Conservation (phyloP, 2,329 filamentous ascomycete species). For the Arthrinium puccinioides region DNA sequence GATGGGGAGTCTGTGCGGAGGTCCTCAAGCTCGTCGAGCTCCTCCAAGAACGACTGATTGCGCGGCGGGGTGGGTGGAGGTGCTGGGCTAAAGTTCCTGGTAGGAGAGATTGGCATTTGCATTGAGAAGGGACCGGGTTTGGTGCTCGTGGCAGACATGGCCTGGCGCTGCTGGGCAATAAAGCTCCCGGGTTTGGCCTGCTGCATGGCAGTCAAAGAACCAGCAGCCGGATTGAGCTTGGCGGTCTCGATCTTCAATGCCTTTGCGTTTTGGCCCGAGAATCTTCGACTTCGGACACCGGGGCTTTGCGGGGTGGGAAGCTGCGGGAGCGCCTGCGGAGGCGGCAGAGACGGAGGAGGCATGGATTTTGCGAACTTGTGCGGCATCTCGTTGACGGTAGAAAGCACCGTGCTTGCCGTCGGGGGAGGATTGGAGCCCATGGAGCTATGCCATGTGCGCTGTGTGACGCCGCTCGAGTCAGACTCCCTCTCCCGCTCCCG, state of each 20-base stretch:
- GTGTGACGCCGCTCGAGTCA: slow-evolving; percentile 72
- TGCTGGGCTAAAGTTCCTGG: slow-evolving; percentile 14
- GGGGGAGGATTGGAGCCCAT: slow-evolving; percentile 65
- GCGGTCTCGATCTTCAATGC: slow-evolving; percentile 84
- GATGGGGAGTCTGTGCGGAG: slow-evolving; percentile 47
- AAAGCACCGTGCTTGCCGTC: slow-evolving; percentile 59
- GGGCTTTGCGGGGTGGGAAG: slow-evolving; percentile 28
- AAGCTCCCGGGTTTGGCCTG: slow-evolving; percentile 25
- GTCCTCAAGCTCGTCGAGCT: slow-evolving; percentile 28
- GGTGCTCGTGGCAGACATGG: slow-evolving; percentile 27
- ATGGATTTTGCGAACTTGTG: slow-evolving; percentile 13
- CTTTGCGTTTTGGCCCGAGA: slow-evolving; percentile 74
- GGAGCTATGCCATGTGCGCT: slow-evolving; percentile 74
- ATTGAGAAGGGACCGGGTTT: slow-evolving; percentile 24
- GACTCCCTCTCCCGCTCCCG: slow-evolving; percentile 64
- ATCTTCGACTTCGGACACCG: slow-evolving; percentile 64
- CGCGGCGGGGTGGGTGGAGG: slow-evolving; percentile 22
- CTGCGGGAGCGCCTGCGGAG: slow-evolving; percentile 38
- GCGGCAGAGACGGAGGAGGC: slow-evolving; percentile 36
- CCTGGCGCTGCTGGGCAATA: slow-evolving; percentile 34
- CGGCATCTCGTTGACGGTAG: slow-evolving; percentile 61
- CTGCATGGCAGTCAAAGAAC: slow-evolving; percentile 15
- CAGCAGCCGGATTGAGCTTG: slow-evolving; percentile 21
- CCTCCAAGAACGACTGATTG: slow-evolving; percentile 19
- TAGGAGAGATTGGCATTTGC: slow-evolving; percentile 26